Evolutionary conservation across 2,329 filamentous ascomycete genomes (phyloP).

Genomic region (Aspergillus hortae): DNA sequence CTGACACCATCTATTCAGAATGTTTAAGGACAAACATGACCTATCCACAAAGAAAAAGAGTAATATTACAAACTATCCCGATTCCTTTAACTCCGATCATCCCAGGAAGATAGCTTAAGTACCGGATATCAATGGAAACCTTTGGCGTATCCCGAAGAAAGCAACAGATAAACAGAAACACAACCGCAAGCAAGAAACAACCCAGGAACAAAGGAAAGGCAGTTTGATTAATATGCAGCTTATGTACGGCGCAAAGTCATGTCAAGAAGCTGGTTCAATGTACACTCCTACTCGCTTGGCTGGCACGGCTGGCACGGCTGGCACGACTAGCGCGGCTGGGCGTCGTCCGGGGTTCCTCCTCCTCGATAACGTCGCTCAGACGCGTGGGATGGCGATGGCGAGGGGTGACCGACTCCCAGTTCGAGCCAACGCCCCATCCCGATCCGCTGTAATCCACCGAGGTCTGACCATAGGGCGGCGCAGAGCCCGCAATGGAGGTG

Average conservation of each 20-base stretch:
- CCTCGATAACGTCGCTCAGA: conserved; percentile 82
- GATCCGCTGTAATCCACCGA: conserved; percentile 63
- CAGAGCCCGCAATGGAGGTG: conserved; percentile 17
- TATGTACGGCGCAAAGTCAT: conserved; percentile 12
- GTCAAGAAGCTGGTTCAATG: conserved; percentile 18
- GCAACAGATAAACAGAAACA: background rate
- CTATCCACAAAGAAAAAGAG: background rate
- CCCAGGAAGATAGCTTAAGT: background rate
- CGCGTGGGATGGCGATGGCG: conserved; percentile 82
- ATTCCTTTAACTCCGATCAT: background rate
- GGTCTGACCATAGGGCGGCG: conserved; percentile 17
- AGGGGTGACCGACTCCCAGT: conserved; percentile 71
- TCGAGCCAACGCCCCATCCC: conserved; percentile 62
- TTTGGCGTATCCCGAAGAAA: background rate
- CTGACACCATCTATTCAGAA: no score
- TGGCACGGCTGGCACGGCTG: conserved; percentile 25
- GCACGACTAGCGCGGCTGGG: conserved; percentile 64
- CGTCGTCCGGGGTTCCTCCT: conserved; percentile 71
- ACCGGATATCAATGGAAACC: background rate
- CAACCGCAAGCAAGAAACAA: conserved; percentile 8
- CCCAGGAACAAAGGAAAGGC: conserved; percentile 3
- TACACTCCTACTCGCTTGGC: conserved; percentile 43
- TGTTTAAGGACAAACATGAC: no score
- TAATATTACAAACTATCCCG: background rate
- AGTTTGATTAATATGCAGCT: conserved; percentile 2